These are phyloP conservation scores for Cladosporium halotolerans DNA, from an alignment of 2,329 filamentous ascomycete genomes.

Conservation along the genomic window DNA sequence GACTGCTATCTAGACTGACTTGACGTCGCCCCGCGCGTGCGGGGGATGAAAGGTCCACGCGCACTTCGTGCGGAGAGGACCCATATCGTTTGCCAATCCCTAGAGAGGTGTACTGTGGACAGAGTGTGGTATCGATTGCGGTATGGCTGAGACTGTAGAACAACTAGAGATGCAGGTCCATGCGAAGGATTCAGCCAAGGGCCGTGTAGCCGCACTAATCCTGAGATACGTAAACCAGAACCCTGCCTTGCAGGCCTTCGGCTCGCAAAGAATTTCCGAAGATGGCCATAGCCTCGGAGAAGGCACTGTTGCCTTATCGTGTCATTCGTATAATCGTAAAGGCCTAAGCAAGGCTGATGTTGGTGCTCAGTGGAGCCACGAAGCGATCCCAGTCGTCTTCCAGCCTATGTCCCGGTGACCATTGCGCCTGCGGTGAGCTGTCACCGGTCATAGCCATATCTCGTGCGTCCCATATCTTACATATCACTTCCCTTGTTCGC, in stretches of 20 bases:
- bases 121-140: too few species aligned
- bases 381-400: slow-evolving; percentile 40
- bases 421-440: neutral
- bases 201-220: neutral
- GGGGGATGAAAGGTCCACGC: slow-evolving; percentile 9
- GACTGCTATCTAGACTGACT: neutral
- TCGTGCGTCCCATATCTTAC: slow-evolving; percentile 43
- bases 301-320: neutral
- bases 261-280: neutral
- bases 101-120: neutral
- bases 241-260: too few species aligned
- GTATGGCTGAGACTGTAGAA: too few species aligned
- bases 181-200: neutral
- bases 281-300: neutral
- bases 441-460: slow-evolving; percentile 27
- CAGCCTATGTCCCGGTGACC: slow-evolving; percentile 17
- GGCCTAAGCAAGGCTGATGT: slow-evolving; percentile 36
- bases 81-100: neutral
- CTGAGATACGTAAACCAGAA: neutral
- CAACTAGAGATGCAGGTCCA: neutral
- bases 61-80: neutral
- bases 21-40: neutral
- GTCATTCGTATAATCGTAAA: neutral
- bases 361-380: slow-evolving; percentile 37
- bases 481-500: slow-evolving; percentile 41